Percentiles rank a stretch among this genome's conserved stretches.
phyloP scores from a whole-genome alignment of 805 yeast species.

The Zygosaccharomyces pseudorouxii region DNA sequence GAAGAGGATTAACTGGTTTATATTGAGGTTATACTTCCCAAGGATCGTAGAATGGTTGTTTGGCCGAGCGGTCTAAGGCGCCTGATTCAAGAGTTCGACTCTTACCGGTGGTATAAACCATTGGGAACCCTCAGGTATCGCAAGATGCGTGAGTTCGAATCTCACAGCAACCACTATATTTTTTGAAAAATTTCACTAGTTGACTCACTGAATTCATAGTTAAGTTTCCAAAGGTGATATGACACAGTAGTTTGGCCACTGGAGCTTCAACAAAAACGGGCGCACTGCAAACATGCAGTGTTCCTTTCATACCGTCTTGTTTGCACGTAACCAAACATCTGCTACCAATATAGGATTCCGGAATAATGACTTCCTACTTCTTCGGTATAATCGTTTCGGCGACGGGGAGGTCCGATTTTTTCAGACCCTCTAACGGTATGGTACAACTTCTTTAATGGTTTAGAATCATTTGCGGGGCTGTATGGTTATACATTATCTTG shows the following conservation, averaged over 20 bases:
- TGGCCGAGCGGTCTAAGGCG: conserved; percentile 35
- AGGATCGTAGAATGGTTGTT: conserved; percentile 18
- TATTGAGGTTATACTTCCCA: not conserved
- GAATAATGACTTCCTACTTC: conserved; percentile 23
- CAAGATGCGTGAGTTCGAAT: conserved; percentile 33
- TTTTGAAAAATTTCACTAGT: not conserved
- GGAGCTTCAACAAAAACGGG: conserved; percentile 11
- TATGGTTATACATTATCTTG: conserved; percentile 19
- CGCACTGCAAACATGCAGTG: conserved; percentile 11
- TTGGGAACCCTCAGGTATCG: conserved; percentile 29
- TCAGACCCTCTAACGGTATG: conserved; percentile 11
- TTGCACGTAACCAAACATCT: conserved; percentile 11
- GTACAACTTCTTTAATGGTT: conserved; percentile 8
- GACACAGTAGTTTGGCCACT: not conserved
- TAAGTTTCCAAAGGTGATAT: no score
- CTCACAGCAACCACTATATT: conserved; percentile 29
- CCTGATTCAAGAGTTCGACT: conserved; percentile 30
- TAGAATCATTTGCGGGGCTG: conserved; percentile 9
- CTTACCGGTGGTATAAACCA: conserved; percentile 17
- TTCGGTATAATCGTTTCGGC: conserved; percentile 18
- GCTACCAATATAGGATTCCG: conserved; percentile 16
- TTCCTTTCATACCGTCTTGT: conserved; percentile 12
- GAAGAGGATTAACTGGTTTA: not conserved
- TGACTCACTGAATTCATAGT: no score
- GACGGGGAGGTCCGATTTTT: conserved; percentile 1